Evolutionary conservation across 768 basidiomycete genomes (phyloP), one percentile per base, ranked within the genome.

Genomic region (Mycena haematopus): DNA sequence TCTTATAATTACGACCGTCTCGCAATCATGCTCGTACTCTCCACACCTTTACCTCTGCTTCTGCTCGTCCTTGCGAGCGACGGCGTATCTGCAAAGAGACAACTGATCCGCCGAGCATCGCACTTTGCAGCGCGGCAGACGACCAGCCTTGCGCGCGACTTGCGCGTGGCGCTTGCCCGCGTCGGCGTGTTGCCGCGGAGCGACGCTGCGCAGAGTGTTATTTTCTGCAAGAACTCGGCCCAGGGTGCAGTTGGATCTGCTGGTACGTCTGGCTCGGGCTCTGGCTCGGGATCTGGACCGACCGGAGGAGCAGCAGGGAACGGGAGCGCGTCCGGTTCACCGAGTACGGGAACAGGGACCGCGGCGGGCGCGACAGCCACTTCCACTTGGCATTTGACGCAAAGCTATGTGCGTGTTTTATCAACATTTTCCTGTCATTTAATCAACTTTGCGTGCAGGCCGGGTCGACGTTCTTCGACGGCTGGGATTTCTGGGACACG

Each of bases 381-480:
- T 40, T 87, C 87, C 3, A 78, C 82, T 22, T 89, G 87, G 87
- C 84, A 84, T 56, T 76, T 90, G 51, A 75, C 78, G 19, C 82
- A 87, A 66, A 78, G 78, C 17, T 87, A 89, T 74, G 87, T 86
- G 70, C 63, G 84, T n/a, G n/a, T 81, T 22, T 29, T 35, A 51
- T 29, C 49, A 42, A 21, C 45, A n/a, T 17, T 31, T 44, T 42
- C 21, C 29, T 15, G 27, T 38, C 47, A 67, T 70, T 31, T 56
- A 60, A 42, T 27, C 42, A 44, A 36, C 22, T 40, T 59, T 22
- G 50, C 33, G 33, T 55, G 47, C 71, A 88, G 87, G 74, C 81
- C 52, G 94, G 93, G 21, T 78, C 76, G 51, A 81, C 79, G 44
- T 97, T 97, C 79, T 96, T 95, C 64, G 78, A 91, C 70, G 89